These are phyloP conservation scores for Ormosia semicastrata DNA, from an alignment of 306 rosid species.

Conservation along the genomic window DNA sequence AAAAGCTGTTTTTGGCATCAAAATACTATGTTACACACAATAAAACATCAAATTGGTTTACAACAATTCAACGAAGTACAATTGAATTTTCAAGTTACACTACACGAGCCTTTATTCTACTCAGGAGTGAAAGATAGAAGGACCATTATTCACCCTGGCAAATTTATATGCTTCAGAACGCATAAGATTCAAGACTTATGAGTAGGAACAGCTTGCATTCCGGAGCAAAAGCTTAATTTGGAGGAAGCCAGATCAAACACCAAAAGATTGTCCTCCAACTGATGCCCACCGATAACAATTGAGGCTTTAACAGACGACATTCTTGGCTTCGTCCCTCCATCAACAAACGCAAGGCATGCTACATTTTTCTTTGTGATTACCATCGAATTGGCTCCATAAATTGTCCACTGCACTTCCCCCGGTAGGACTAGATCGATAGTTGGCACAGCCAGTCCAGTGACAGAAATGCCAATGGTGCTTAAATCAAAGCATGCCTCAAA, in stretches of 20 bases:
- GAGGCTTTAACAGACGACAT: conserved; percentile 9
- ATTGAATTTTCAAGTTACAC: background rate
- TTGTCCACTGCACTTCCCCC: conserved; percentile 24
- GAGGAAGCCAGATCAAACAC: conserved; percentile 5
- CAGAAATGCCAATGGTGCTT: background rate
- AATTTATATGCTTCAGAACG: background rate
- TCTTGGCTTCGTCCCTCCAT: conserved; percentile 24
- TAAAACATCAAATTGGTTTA: background rate
- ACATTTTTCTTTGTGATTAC: conserved; percentile 25
- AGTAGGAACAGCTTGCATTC: background rate
- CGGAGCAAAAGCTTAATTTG: background rate
- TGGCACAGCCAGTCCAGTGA: conserved; percentile 17
- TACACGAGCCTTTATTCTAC: background rate
- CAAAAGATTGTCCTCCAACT: background rate
- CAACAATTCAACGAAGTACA: background rate
- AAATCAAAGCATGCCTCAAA: conserved; percentile 36
- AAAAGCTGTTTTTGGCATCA: too few species aligned
- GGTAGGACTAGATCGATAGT: conserved; percentile 26
- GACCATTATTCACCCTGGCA: background rate
- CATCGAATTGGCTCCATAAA: conserved; percentile 31
- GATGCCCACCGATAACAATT: conserved; percentile 28
- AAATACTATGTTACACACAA: too few species aligned
- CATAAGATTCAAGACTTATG: background rate
- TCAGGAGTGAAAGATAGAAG: background rate
- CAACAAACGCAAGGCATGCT: conserved; percentile 32